Conservation (phyloP, 2,329 filamentous ascomycete species). For the Plenodomus lindquistii region DNA sequence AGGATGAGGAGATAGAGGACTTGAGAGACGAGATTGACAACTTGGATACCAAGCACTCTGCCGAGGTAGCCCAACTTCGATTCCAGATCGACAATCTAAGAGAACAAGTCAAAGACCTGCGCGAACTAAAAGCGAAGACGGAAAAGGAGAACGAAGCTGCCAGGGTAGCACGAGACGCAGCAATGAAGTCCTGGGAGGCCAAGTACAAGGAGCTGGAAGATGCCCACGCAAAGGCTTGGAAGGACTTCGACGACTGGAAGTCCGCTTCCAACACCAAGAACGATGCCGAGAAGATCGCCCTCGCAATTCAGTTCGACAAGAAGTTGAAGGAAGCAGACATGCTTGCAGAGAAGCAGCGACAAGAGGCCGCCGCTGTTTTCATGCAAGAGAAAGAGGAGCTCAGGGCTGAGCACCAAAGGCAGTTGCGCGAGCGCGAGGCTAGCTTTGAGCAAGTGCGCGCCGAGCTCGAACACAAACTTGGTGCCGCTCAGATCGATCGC, state of each 20-base stretch:
- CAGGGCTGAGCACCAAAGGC: constrained; percentile 35
- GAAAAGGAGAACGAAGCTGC: constrained; percentile 47
- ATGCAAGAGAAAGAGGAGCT: constrained; percentile 42
- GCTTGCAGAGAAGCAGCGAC: constrained; percentile 53
- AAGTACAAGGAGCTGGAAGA: constrained; percentile 51
- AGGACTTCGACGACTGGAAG: constrained; percentile 52
- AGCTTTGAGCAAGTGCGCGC: constrained; percentile 48
- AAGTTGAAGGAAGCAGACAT: constrained; percentile 53
- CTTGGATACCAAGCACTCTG: constrained; percentile 54
- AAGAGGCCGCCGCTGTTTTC: constrained; percentile 47
- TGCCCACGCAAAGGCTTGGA: constrained; percentile 37
- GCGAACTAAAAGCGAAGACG: constrained; percentile 50
- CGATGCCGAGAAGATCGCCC: constrained; percentile 45
- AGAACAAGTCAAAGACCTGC: constrained; percentile 57
- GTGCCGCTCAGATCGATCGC: constrained; percentile 47
- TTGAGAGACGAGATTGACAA: constrained; percentile 56
- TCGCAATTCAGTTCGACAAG: constrained; percentile 46
- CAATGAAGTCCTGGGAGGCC: constrained; percentile 46
- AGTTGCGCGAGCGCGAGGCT: constrained; percentile 47
- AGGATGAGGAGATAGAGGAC: constrained; percentile 57
- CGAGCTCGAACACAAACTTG: constrained; percentile 49
- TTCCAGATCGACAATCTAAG: constrained; percentile 57
- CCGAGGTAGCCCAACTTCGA: constrained; percentile 55
- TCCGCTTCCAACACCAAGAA: constrained; percentile 37
- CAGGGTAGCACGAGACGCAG: constrained; percentile 33